These are phyloP conservation scores for Tylopilus vinaceipallidus DNA, from an alignment of 768 basidiomycete genomes.

Conservation along the genomic window DNA sequence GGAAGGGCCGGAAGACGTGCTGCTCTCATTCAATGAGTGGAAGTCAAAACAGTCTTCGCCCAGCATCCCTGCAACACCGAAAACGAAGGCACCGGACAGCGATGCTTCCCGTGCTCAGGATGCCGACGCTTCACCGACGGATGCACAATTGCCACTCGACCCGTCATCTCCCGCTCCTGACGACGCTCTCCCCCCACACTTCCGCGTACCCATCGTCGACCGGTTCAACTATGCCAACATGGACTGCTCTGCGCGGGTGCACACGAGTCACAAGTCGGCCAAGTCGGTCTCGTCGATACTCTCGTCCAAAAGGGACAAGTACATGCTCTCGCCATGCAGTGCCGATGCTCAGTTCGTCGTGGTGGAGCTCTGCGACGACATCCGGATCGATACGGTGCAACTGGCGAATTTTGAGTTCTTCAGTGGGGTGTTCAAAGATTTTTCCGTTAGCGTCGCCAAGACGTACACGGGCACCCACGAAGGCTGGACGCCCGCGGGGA, in stretches of 20 bases:
- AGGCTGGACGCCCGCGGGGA: slow-evolving; percentile 73
- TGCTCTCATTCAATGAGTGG: slow-evolving; percentile 89
- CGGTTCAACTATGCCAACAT: slow-evolving; percentile 92
- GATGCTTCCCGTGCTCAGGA: background rate
- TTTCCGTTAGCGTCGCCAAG: slow-evolving; percentile 84
- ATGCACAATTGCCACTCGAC: slow-evolving; percentile 16
- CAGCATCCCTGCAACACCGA: slow-evolving; percentile 20
- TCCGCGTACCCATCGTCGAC: slow-evolving; percentile 74
- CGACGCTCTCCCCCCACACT: slow-evolving; percentile 50
- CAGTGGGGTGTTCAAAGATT: slow-evolving; percentile 92
- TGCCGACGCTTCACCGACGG: slow-evolving; percentile 4
- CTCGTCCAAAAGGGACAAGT: slow-evolving; percentile 85
- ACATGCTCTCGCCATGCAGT: slow-evolving; percentile 94
- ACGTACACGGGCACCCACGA: slow-evolving; percentile 61
- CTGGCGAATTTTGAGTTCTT: slow-evolving; percentile 98
- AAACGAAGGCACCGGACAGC: slow-evolving; percentile 5
- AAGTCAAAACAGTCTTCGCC: slow-evolving; percentile 60
- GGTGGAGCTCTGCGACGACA: slow-evolving; percentile 96
- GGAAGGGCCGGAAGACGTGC: slow-evolving; percentile 53
- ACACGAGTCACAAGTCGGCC: slow-evolving; percentile 74
- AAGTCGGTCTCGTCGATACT: slow-evolving; percentile 84
- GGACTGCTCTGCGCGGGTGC: slow-evolving; percentile 93
- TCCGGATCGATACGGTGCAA: slow-evolving; percentile 93
- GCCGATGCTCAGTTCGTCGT: slow-evolving; percentile 71
- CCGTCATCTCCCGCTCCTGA: slow-evolving; percentile 8